Evolutionary conservation across 139 green algal genomes (phyloP), one percentile per base, ranked within the genome.

Genomic region (Chlamydomonas schloesseri): DNA sequence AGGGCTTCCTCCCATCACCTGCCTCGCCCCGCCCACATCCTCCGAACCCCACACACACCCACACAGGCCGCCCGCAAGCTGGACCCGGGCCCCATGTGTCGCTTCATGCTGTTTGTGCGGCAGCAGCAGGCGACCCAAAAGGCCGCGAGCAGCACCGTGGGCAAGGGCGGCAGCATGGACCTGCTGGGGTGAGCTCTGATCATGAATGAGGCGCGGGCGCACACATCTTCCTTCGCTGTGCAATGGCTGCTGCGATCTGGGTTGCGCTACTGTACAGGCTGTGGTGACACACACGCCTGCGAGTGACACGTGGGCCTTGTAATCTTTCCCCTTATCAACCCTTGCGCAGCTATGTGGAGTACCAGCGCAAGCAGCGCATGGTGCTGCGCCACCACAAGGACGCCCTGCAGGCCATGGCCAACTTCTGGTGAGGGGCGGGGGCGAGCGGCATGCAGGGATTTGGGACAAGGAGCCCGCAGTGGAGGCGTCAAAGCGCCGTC

Each of bases 301-400:
- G n/a, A n/a, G n/a, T n/a, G n/a, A n/a, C n/a, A n/a, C n/a, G n/a
- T n/a, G n/a, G n/a, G n/a, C n/a, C n/a, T n/a, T n/a, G n/a, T n/a
- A n/a, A n/a, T n/a, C n/a, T 8, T 50, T 37, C 46, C 28, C 26
- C 5, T 42, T 42, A 20, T 42, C 24, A 13, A 5, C 42, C 31
- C n/a, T 13, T 46, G 3, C 21, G 3, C 78, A 84, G 78, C 10
- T 84, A 67, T 29, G 78, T 84, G 37, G 78, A 84, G 78, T 84
- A 84, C 65, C 78, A 84, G 78, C 78, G 78, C 64, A 74, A 75
- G 65, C 78, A 84, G 65, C 78, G 65, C 42, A 84, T 76, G 64
- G 62, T 84, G 46, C 62, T 84, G 78, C 78, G 78, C 29, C 78
- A 73, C 33, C 78, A 84, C 65, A 20, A 60, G 42, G 78, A 84